Percentiles rank a stretch among this genome's conserved stretches.
These are phyloP conservation scores for Neurospora sp. DNA, from an alignment of 495 filamentous ascomycete species.

Conservation along the genomic window DNA sequence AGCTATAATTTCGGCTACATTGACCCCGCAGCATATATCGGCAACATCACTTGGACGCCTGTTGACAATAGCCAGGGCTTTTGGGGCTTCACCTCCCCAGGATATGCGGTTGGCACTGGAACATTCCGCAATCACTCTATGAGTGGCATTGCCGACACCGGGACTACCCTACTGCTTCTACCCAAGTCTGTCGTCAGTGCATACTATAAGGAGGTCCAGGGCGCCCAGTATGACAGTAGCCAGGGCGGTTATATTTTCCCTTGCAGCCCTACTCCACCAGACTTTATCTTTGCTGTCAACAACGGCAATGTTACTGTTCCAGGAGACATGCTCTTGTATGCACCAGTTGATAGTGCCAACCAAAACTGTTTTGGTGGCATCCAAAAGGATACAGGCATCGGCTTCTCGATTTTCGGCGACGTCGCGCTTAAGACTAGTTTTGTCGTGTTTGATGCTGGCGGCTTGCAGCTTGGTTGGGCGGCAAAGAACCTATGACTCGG, in stretches of 20 bases:
- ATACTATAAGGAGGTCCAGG: slow-evolving; percentile 53
- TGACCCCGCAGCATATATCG: slow-evolving; percentile 51
- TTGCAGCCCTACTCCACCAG: slow-evolving; percentile 52
- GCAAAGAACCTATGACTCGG: slow-evolving; percentile 21
- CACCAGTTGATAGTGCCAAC: slow-evolving; percentile 20
- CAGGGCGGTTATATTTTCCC: slow-evolving; percentile 59
- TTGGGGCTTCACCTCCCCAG: slow-evolving; percentile 58
- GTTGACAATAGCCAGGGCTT: slow-evolving; percentile 54
- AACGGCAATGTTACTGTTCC: slow-evolving; percentile 40
- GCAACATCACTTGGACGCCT: slow-evolving; percentile 48
- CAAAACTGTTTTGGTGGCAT: slow-evolving; percentile 52
- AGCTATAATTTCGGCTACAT: slow-evolving; percentile 69
- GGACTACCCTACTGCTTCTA: slow-evolving; percentile 63
- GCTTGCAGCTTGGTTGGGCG: slow-evolving; percentile 48
- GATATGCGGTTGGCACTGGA: slow-evolving; percentile 50
- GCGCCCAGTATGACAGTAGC: slow-evolving; percentile 34
- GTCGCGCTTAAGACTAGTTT: slow-evolving; percentile 47
- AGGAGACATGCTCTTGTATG: slow-evolving; percentile 46
- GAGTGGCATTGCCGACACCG: slow-evolving; percentile 55
- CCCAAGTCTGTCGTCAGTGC: slow-evolving; percentile 41
- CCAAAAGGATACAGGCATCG: slow-evolving; percentile 51
- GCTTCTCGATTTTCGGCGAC: slow-evolving; percentile 51
- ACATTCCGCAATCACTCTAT: slow-evolving; percentile 25
- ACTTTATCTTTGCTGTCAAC: slow-evolving; percentile 50
- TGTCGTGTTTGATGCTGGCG: slow-evolving; percentile 49